Base-by-base conservation (phyloP, 371 early-diverging fungal species). In the Funneliformis caledonium region DNA sequence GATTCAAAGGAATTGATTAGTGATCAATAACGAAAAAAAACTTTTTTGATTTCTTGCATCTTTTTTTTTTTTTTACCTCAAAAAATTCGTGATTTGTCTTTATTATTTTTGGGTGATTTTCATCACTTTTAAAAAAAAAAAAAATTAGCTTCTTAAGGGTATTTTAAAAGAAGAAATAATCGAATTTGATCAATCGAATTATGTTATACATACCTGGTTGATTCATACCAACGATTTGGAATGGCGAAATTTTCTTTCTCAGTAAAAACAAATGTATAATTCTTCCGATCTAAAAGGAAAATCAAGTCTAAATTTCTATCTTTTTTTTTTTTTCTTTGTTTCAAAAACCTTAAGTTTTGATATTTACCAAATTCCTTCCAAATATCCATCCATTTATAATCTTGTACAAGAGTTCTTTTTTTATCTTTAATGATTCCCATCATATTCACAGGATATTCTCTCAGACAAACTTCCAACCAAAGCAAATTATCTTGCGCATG, bases 401-500 rank as follows among this genome's bases (percentile, higher is more conserved):
- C 16, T 16, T 19, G 56, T 56, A 56, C 16, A 16, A 56, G 56
- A 56, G 19, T 56, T 56, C 56, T 56, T 11, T 7, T 56, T 56
- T 56, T 56, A 56, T 56, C 56, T 6, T 56, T 56, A 56, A 56
- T 2, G 7, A 67, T 67, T 1, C 42, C 8, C n/a, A 67, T 37
- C 7, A 67, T 67, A 67, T 37, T 19, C 8, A 37, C 12, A 67
- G 67, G 67, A 42, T 37, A 67, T 42, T 67, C 67, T 67, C 37
- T 4, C 11, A 67, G 37, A 67, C 67, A 67, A 67, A 67, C n/a
- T 42, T 67, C 42, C 14, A 31, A 19, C 37, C 67, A 67, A 37
- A 67, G 42, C 37, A 67, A 67, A 67, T 67, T 67, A 67, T 67
- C 37, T 16, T 37, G 42, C 14, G 67, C 37, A 19, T 67, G 67